phyloP scores from a whole-genome alignment of 805 yeast species.

The Scheffersomyces amazonensis region DNA sequence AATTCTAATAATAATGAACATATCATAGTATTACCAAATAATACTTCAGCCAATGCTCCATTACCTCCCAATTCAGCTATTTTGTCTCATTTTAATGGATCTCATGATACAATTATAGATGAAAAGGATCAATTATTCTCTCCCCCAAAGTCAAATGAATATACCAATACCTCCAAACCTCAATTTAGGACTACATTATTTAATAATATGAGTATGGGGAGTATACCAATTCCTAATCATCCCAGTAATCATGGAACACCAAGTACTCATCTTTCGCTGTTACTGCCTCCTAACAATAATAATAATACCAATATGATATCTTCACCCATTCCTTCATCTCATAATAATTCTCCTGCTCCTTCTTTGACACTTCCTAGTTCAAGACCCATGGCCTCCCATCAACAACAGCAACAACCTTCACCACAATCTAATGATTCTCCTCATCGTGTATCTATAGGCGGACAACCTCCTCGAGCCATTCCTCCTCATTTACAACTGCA shows the following conservation, averaged over 20 bases:
- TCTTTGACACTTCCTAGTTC: background rate
- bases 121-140: background rate
- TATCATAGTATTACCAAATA: conserved; percentile 50
- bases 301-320: background rate
- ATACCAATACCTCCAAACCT: conserved; percentile 6
- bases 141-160: background rate
- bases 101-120: background rate
- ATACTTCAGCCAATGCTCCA: conserved; percentile 52
- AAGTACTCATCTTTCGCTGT: background rate
- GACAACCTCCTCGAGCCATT: background rate
- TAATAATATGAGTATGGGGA: conserved; percentile 1
- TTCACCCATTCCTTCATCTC: background rate
- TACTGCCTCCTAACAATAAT: background rate
- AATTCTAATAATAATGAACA: conserved; percentile 36
- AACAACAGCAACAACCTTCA: conserved; percentile 4
- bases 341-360: background rate
- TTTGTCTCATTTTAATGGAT: background rate
- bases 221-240: background rate
- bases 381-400: background rate
- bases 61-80: conserved; percentile 19
- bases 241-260: conserved; percentile 1
- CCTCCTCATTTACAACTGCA: background rate
- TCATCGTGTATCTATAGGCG: conserved; percentile 6
- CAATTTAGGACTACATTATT: conserved; percentile 11
- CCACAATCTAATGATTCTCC: conserved; percentile 13